Evolutionary conservation across 108 stramenopile genomes (phyloP), one percentile per base, ranked within the genome.

Genomic region (Cyclostephanos tholiformis): DNA sequence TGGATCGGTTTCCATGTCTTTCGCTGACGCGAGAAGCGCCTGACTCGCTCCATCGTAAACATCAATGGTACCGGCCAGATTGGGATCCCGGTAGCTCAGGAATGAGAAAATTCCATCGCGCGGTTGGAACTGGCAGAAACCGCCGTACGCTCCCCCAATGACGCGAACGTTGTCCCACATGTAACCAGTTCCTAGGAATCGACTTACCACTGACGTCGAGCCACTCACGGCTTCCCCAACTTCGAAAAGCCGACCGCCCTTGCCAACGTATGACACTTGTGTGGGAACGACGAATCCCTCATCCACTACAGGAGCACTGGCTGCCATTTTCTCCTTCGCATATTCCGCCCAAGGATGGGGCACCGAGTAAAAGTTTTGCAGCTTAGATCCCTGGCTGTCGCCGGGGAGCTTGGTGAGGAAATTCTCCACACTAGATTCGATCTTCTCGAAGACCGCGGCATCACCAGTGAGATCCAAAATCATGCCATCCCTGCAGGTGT

Each of bases 131-230:
- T 91, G 86, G 69, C 95, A 95, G 84, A 97, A 96, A 16, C 96
- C 97, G 51, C 97, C 98, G 73, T 99, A 99, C 3, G 98, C 98
- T 25, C 98, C 97, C 52, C 79, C 79, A 77, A 91, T 86, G n/a
- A 99, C 97, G 30, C 97, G 83, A 9, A 99, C 97, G 49, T 94
- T 83, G 72, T 99, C 97, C 97, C 97, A 97, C 64, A 97, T 84
- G 71, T 89, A 89, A 55, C 96, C 96, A 30, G 93, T 97, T 36
- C 94, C 78, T 27, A 99, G 86, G 75, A 87, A 97, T 49, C 89
- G 79, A 1, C 84, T 55, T 51, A 96, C 88, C 52, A 97, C 95
- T 32, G 87, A 68, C 6, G 90, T 78, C 10, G 94, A 76, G 20
- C 97, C 97, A 49, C 83, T 79, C 13, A 95, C 84, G 10, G 59